A percentile compares a stretch with the other conserved stretches of the same genome.
Conservation (phyloP, 208 protist genomes). For the Crithidia thermophila region DNA sequence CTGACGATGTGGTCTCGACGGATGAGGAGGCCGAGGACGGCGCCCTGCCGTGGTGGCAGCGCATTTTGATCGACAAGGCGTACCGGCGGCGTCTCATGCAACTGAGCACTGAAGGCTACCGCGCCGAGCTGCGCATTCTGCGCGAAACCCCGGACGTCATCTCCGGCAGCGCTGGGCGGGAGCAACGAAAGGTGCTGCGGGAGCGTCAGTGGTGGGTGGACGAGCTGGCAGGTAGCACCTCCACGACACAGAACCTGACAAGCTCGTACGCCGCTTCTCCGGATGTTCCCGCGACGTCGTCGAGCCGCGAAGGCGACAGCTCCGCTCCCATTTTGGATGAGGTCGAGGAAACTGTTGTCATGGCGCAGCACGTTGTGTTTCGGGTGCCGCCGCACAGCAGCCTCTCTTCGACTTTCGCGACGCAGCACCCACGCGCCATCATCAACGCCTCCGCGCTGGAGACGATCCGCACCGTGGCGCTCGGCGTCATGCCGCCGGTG, state of each 20-base stretch:
- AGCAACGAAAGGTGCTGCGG: constrained; percentile 18
- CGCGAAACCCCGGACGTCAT: constrained; percentile 44
- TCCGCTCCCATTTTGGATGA: constrained; percentile 12
- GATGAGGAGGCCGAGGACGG: neutral
- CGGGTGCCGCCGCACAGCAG: neutral
- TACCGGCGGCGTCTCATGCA: constrained; percentile 58
- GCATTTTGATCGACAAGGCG: constrained; percentile 48
- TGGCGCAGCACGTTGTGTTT: constrained; percentile 67
- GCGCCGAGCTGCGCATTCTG: constrained; percentile 55
- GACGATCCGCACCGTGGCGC: constrained; percentile 40
- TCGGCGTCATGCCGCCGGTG: constrained; percentile 32
- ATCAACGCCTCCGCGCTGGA: constrained; percentile 47
- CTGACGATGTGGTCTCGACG: neutral
- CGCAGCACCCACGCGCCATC: constrained; percentile 50
- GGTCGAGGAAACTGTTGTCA: constrained; percentile 33
- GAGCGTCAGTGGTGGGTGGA: constrained; percentile 26
- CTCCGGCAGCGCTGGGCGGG: constrained; percentile 33
- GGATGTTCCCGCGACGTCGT: no score
- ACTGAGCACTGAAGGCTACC: constrained; percentile 54
- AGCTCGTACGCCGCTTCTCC: no score
- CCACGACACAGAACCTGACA: neutral
- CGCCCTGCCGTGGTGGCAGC: constrained; percentile 83
- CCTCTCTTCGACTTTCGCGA: constrained; percentile 27
- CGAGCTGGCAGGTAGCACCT: constrained; percentile 5
- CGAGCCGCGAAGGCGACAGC: neutral